Evolutionary conservation across 2,329 filamentous ascomycete species (phyloP), one percentile per base, ranked within the genome.

Genomic region (Hymenoscyphus salicellus): DNA sequence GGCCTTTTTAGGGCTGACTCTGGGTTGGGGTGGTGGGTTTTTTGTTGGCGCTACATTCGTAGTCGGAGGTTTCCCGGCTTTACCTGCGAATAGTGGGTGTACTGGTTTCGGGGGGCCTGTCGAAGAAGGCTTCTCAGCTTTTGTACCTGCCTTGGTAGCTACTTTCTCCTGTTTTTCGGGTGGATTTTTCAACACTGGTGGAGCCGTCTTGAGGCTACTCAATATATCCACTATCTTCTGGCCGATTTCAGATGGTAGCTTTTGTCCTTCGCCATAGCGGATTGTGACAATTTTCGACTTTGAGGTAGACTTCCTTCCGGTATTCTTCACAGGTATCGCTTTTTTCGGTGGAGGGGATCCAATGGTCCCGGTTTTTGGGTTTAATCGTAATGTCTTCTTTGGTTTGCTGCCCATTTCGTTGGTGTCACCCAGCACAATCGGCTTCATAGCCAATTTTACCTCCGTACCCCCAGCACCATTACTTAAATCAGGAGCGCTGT

Each of bases 21-120:
- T 41, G 10, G 55, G 17, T 16, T 38, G 16, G 28, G 6, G 20
- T 14, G 60, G n/a, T 14, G 36, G 10, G 7, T 17, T 32, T 23
- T 63, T 58, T 10, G 16, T 1, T 11, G 60, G 23, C 55, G 52
- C n/a, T 16, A 61, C 52, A 6, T 16, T 20, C 14, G 28, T 43
- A 49, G 38, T 10, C 57, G 23, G 11, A 55, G 67, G 68, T 72
- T 68, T 38, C 8, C 76, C 75, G 6, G 79, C 26, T 69, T 87
- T 90, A 5, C 83, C 85, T 17, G 82, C 73, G 72, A 93, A 93
- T 73, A 93, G 91, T 0, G 90, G 89, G 76, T 93, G 88, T 0
- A 85, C 83, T 1, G 79, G 70, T 70, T 84, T 87, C 6, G 75
- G 69, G 55, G 65, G 62, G 6, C 64, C 60, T 11, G 30, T 70